Evolutionary conservation across 768 basidiomycete genomes (phyloP).

Genomic region (Mycena rebaudengoi): DNA sequence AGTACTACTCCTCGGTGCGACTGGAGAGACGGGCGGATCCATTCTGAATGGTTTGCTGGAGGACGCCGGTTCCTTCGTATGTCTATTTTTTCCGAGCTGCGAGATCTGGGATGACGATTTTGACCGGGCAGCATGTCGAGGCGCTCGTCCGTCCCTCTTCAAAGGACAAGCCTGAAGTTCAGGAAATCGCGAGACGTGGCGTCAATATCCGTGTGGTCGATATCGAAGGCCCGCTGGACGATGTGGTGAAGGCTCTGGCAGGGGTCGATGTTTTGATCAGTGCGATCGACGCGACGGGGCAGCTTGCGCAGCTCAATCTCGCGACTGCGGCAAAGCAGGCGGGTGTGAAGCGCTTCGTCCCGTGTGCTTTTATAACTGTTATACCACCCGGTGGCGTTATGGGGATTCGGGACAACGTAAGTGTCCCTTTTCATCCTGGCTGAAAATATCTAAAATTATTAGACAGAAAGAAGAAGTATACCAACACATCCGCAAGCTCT

Average conservation of each 20-base stretch:
- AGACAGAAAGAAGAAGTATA: conserved; percentile 35
- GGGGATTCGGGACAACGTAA: neutral
- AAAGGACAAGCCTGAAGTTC: neutral
- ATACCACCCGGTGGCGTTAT: neutral
- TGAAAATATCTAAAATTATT: neutral
- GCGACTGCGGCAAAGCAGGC: conserved; percentile 6
- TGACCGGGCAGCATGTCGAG: neutral
- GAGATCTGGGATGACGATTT: neutral
- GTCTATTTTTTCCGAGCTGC: neutral
- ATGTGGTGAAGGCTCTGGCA: neutral
- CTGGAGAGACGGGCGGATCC: neutral
- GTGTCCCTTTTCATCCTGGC: neutral
- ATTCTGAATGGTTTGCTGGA: neutral
- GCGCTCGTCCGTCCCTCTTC: conserved; percentile 5
- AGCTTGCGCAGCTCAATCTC: neutral
- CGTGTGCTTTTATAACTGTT: conserved; percentile 3
- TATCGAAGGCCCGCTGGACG: neutral
- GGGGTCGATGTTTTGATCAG: conserved; percentile 8
- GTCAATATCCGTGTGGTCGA: neutral
- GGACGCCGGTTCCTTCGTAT: neutral
- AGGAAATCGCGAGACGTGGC: too few relatives aligned
- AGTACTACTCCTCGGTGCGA: conserved; percentile 8
- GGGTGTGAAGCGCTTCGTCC: too few relatives aligned
- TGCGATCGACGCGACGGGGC: neutral
- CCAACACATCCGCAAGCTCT: too few relatives aligned